Base-by-base conservation (phyloP, 192 early-diverging fungal genomes). In the Cetraspora pellucida region DNA sequence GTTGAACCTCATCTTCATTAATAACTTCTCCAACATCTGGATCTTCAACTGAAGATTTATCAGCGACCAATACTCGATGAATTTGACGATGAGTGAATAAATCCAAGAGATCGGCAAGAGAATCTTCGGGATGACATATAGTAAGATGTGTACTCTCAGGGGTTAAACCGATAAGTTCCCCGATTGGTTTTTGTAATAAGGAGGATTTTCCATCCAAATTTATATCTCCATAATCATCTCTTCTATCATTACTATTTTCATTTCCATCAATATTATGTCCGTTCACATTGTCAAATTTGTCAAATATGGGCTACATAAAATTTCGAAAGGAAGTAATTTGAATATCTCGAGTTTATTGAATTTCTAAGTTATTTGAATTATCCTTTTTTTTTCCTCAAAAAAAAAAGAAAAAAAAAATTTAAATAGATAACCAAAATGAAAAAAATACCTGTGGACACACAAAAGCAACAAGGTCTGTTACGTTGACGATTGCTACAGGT, bases 401-500 rank as follows among this genome's bases (percentile, higher is more conserved):
- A 21, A 72, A 21, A 72, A 23, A 50, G 2, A 71, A 13, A 71
- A 47, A 31, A 63, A 0, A 63, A 16, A 31, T 11, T 61, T 30
- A 9, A 61, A 23, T 67, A 37, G 50, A 21, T 31, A 25, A 55
- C 55, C 16, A 49, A 49, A n/a, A n/a, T n/a, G n/a, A n/a, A 37
- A 2, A 37, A 6, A 37, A 6, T 37, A 78, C 78, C 17, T 81
- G 74, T 52, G 81, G 72, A 69, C 80, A 80, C 27, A 86, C 45
- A 23, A 82, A 78, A 23, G 79, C 83, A 14, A 89, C 37, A 27
- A 89, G 72, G 66, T 88, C 86, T 47, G 85, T 81, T 9, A 77
- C 82, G 70, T 81, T 84, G 49, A 89, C 84, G 73, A 89, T 86
- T 47, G 85, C 78, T 45, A 87, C 65, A 50, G 86, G 85, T 61